Percentiles rank a stretch among this genome's conserved stretches.
These are phyloP conservation scores for Geotrichum ghanense DNA, from an alignment of 805 yeast species.

Conservation along the genomic window DNA sequence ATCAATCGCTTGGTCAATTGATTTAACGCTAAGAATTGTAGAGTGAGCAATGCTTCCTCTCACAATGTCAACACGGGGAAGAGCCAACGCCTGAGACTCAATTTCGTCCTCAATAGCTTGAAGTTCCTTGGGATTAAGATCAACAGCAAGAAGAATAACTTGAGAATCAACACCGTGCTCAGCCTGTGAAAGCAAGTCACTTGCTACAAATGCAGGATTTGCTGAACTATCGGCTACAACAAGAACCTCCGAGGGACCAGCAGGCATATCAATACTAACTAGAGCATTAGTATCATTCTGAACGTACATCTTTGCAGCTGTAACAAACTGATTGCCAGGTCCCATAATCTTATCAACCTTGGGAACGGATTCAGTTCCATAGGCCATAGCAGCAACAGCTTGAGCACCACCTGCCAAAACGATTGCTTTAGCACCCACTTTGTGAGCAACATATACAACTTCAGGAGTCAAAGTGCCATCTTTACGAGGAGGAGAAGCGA, in stretches of 20 bases:
- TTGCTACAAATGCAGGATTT: slow-evolving; percentile 94
- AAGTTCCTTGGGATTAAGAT: slow-evolving; percentile 47
- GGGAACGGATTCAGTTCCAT: slow-evolving; percentile 86
- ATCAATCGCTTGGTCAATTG: slow-evolving; percentile 71
- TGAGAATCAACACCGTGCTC: slow-evolving; percentile 99
- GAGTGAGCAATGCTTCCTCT: slow-evolving; percentile 90
- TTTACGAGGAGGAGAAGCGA: slow-evolving; percentile 92
- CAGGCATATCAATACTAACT: slow-evolving; percentile 98
- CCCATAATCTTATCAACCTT: slow-evolving; percentile 96
- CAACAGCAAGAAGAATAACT: slow-evolving; percentile 82
- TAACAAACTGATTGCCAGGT: slow-evolving; percentile 98
- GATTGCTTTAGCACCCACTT: slow-evolving; percentile 82
- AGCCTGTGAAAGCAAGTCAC: slow-evolving; percentile 92
- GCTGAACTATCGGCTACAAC: slow-evolving; percentile 83
- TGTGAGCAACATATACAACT: slow-evolving; percentile 93
- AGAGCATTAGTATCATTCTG: slow-evolving; percentile 91
- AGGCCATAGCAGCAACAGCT: slow-evolving; percentile 98
- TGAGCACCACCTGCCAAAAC: slow-evolving; percentile 99
- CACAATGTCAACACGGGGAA: slow-evolving; percentile 90
- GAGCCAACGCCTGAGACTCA: slow-evolving; percentile 64
- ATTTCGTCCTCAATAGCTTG: slow-evolving; percentile 71
- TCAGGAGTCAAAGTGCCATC: slow-evolving; percentile 94
- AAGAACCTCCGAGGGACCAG: slow-evolving; percentile 96
- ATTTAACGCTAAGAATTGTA: slow-evolving; percentile 56
- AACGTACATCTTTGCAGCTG: slow-evolving; percentile 97